These are phyloP conservation scores for Myxozyma neotropica DNA, from an alignment of 805 yeast genomes.

Conservation along the genomic window DNA sequence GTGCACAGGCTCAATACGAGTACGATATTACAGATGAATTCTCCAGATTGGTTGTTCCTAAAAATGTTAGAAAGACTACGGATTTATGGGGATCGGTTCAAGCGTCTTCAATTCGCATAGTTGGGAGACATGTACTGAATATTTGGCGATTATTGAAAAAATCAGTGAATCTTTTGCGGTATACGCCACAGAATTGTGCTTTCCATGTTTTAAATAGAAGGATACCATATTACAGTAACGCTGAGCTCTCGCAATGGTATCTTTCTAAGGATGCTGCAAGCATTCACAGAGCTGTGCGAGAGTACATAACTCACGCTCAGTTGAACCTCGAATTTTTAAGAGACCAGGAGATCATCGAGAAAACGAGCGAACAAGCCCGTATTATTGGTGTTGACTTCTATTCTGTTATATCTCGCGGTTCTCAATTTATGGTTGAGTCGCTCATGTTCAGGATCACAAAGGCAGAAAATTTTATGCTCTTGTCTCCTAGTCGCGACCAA, in stretches of 20 bases:
- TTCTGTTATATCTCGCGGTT: slow-evolving; percentile 86
- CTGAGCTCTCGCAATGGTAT: slow-evolving; percentile 55
- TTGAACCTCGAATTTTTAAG: slow-evolving; percentile 54
- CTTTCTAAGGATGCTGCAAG: slow-evolving; percentile 32
- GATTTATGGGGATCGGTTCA: slow-evolving; percentile 83
- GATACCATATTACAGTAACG: slow-evolving; percentile 62
- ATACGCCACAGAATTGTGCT: slow-evolving; percentile 75
- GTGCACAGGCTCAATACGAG: slow-evolving; percentile 50
- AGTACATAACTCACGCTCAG: slow-evolving; percentile 51
- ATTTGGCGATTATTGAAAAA: slow-evolving; percentile 76
- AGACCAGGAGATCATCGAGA: slow-evolving; percentile 64
- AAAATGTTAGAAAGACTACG: slow-evolving; percentile 32
- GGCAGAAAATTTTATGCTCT: slow-evolving; percentile 67
- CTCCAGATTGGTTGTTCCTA: slow-evolving; percentile 63
- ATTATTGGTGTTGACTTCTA: slow-evolving; percentile 86
- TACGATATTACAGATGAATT: slow-evolving; percentile 60
- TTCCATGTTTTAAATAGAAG: slow-evolving; percentile 67
- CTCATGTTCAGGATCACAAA: slow-evolving; percentile 73
- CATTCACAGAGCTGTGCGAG: slow-evolving; percentile 48
- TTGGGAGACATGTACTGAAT: slow-evolving; percentile 83
- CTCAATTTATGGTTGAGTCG: slow-evolving; percentile 93
- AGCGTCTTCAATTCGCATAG: slow-evolving; percentile 65
- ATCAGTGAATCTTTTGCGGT: slow-evolving; percentile 65
- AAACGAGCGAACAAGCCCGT: slow-evolving; percentile 78
- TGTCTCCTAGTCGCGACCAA: slow-evolving; percentile 78